Percentiles rank a stretch among this genome's conserved stretches.
phyloP scores from a whole-genome alignment of 108 stramenopile species.

The Cylindrotheca fusiformis region DNA sequence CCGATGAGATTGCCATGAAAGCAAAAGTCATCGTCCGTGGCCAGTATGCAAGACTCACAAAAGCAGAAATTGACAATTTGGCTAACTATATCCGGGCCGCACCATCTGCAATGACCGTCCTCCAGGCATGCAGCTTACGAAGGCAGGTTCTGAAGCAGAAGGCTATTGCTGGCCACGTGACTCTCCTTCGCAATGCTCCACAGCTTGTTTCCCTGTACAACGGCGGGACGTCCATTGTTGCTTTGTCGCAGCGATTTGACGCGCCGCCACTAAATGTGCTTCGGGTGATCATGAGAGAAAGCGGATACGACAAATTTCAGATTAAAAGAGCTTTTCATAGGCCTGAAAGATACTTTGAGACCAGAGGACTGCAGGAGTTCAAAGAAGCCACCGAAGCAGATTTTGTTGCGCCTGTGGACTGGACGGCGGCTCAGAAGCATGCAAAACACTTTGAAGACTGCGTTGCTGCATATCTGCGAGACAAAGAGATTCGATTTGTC shows the following conservation, averaged over 20 bases:
- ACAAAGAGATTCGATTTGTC: conserved; percentile 7
- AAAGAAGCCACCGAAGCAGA: conserved; percentile 2
- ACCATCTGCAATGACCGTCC: not conserved
- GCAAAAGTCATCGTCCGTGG: not conserved
- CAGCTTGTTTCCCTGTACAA: conserved; percentile 1
- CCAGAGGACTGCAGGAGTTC: conserved; percentile 9
- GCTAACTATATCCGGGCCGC: not conserved
- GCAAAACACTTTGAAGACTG: conserved; percentile 8
- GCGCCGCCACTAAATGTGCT: conserved; percentile 12
- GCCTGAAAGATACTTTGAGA: conserved; percentile 5
- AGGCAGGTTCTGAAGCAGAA: conserved; percentile 7
- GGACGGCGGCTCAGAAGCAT: not conserved
- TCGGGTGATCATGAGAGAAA: conserved; percentile 2
- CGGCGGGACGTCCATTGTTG: not conserved
- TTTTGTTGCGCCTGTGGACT: conserved; percentile 9
- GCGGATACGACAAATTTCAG: conserved; percentile 2
- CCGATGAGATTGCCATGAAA: not conserved
- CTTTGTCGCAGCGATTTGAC: conserved; percentile 8
- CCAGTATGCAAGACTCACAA: not conserved
- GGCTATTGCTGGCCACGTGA: conserved; percentile 1
- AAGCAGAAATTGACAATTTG: not conserved
- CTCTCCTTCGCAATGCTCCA: not conserved
- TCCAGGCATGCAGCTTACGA: conserved; percentile 9
- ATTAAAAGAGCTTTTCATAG: conserved; percentile 4
- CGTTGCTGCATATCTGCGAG: not conserved